Base-by-base conservation (phyloP, 179 eudicot species). In the Drosera spatulata region DNA sequence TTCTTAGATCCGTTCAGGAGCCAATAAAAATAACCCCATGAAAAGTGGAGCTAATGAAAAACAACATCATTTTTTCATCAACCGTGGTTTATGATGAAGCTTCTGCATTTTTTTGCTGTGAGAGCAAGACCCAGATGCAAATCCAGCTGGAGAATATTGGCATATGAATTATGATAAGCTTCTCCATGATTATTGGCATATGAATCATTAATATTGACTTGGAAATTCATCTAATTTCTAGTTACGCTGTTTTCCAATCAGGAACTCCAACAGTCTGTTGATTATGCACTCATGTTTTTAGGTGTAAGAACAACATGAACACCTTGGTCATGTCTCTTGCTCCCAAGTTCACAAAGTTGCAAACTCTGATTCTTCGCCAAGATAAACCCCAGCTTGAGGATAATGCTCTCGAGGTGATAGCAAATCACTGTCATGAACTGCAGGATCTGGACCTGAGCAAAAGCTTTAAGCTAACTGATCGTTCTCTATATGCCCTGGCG, bases 271-370 rank as follows among this genome's bases (percentile, higher is more conserved):
- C 2, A 43, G 45, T 43, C 6, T 7, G 45, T 7, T 51, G 33
- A 51, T 51, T 9, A 11, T 5, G 9, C 33, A 51, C 8, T 5
- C 2, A 3, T 13, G 55, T 38, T 45, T 58, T 63, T 50, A 91
- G 97, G 96, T 91, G 94, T 80, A 85, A 82, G 75, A 76, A 78
- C 66, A 79, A 82, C 71, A 84, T 91, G 95, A 88, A 88, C 64
- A 65, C 69, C 68, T 69, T 91, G 69, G 89, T 84, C 67, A 81
- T 91, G 8, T 78, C 84, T 51, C 83, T 91, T 53, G 74, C 81
- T 22, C 87, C 98, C 5, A 88, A 84, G 65, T 85, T 85, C 64
- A 80, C 87, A 5, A 91, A 84, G 61, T 57, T 91, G 64, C 91
- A 75, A 57, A 81, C 73, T 9, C 69, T 91, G 59, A 61, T 68